Base-by-base conservation (phyloP, 768 basidiomycete species). In the Harrya chromipes region DNA sequence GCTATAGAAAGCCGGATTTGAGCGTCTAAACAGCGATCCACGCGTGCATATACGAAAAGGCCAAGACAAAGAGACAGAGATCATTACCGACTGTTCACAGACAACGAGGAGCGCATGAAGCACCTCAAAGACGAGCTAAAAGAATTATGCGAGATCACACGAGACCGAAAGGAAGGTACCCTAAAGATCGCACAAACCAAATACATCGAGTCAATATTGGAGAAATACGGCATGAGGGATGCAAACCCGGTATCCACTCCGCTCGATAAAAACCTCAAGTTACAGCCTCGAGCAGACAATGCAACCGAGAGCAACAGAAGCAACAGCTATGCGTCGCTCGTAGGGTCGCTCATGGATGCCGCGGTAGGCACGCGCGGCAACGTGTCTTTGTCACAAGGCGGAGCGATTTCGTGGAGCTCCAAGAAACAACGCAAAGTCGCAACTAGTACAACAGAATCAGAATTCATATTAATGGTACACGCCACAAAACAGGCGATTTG, bases 291-390 rank as follows among this genome's bases (percentile, higher is more conserved):
- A 1, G 20, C 36, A 20, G 16, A 1, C 3, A 7, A 17, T 4
- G 27, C n/a, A n/a, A n/a, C 1, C 33, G 42, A 6, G 11, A 2
- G 2, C 0, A 0, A 2, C 11, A 17, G 13, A 1, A 17, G 33
- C 13, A 14, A 35, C 0, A 45, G 33, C 0, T 59, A 57, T 19
- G 33, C 24, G 1, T 54, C 31, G 1, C 21, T 52, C 27, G 45
- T 20, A 0, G 66, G 65, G 2, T 61, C 44, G 1, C 29, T 71
- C 0, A 64, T 63, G 5, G 71, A 69, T 36, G 41, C 62, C 1
- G 36, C 39, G 3, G 35, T 50, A 0, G 50, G 46, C n/a, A 59
- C 52, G 6, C 12, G 40, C n/a, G n/a, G n/a, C n/a, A n/a, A n/a
- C n/a, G n/a, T n/a, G n/a, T n/a, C n/a, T n/a, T n/a, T n/a, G n/a